Percentiles rank a stretch among this genome's conserved stretches.
phyloP scores from a whole-genome alignment of 495 filamentous ascomycete genomes.

The Saxispiralis lemnorum region DNA sequence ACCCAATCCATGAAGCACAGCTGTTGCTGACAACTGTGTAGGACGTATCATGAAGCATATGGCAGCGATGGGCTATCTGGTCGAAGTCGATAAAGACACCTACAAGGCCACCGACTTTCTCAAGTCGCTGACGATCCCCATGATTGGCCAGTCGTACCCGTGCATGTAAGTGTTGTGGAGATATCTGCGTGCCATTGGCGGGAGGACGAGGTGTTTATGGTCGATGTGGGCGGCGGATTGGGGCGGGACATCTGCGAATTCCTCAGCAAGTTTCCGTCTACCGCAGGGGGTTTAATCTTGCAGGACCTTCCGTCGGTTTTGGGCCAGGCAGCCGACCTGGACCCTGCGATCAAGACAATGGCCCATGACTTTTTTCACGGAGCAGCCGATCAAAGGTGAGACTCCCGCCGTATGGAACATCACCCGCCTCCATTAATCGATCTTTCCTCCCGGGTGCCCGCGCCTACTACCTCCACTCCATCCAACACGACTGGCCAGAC shows the following conservation, averaged over 20 bases:
- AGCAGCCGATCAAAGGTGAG: slow-evolving; percentile 28
- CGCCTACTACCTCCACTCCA: slow-evolving; percentile 22
- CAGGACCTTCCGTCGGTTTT: slow-evolving; percentile 32
- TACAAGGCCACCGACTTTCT: neutral
- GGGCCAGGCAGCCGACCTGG: slow-evolving; percentile 3
- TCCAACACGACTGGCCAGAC: slow-evolving; percentile 16
- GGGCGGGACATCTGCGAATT: slow-evolving; percentile 37
- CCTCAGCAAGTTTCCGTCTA: slow-evolving; percentile 22
- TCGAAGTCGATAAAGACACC: neutral
- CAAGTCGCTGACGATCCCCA: neutral
- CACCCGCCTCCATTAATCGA: too few species aligned
- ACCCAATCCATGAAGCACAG: too few species aligned
- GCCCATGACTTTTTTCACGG: slow-evolving; percentile 35
- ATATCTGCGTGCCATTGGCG: neutral
- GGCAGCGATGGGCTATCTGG: neutral
- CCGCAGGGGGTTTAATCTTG: slow-evolving; percentile 29
- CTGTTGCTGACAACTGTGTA: too few species aligned
- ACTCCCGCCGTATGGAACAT: too few species aligned
- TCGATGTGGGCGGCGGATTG: slow-evolving; percentile 37
- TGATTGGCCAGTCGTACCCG: neutral
- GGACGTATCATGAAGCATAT: too few species aligned
- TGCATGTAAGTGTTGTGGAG: neutral
- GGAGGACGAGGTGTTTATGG: slow-evolving; percentile 26
- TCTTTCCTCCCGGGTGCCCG: slow-evolving; percentile 18
- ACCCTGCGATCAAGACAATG: slow-evolving; percentile 17